phyloP scores from a whole-genome alignment of 352 stramenopile genomes.

The Thalassiosira ordinaria region DNA sequence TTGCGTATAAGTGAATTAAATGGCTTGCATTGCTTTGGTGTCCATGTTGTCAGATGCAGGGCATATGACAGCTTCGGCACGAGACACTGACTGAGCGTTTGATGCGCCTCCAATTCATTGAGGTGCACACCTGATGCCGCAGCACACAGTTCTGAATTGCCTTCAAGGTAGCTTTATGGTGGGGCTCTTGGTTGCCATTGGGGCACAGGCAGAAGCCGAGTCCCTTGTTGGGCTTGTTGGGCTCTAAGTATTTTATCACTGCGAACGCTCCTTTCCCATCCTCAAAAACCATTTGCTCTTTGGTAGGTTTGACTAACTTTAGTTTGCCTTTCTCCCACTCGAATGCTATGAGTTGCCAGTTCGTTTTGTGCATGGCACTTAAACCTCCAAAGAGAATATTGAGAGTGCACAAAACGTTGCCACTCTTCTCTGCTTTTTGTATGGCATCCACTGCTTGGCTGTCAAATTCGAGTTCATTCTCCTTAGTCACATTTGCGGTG shows the following conservation, averaged over 20 bases:
- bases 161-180: not conserved
- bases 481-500: no score
- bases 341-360: slow-evolving; percentile 13
- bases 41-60: slow-evolving; percentile 6
- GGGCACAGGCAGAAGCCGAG: slow-evolving; percentile 4
- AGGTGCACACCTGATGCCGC: not conserved
- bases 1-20: slow-evolving; percentile 1
- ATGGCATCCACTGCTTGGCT: not conserved
- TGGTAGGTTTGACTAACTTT: not conserved
- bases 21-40: not conserved
- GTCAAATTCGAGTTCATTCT: no score
- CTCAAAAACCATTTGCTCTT: not conserved
- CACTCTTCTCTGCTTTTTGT: slow-evolving; percentile 1
- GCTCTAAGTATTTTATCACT: not conserved
- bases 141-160: not conserved
- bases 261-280: not conserved
- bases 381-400: not conserved
- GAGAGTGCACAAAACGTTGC: not conserved
- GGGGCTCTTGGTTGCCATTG: not conserved
- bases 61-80: slow-evolving; percentile 16
- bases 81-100: not conserved
- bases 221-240: slow-evolving; percentile 1
- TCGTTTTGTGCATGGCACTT: slow-evolving; percentile 7
- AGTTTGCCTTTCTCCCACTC: not conserved
- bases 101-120: not conserved